A percentile compares a stretch with the other conserved stretches of the same genome.
phyloP scores from a whole-genome alignment of 148 eudicot genomes.

The Rheum nobile region DNA sequence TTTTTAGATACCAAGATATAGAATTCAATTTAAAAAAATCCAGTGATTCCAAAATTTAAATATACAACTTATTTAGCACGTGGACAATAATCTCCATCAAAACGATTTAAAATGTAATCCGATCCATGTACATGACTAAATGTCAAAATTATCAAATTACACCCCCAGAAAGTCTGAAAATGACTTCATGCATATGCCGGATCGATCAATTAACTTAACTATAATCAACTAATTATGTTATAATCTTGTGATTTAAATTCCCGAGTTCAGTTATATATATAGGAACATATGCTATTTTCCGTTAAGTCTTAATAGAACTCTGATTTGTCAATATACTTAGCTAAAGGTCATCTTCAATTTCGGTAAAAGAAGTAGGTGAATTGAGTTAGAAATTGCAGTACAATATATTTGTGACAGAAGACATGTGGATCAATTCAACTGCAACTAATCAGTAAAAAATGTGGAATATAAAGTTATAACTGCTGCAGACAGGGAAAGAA shows the following conservation, averaged over 20 bases:
- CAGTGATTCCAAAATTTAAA: background rate
- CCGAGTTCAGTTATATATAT: too few relatives aligned
- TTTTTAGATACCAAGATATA: background rate
- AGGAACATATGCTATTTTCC: too few relatives aligned
- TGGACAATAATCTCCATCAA: constrained; percentile 3
- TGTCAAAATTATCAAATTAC: background rate
- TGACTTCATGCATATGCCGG: background rate
- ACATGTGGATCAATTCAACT: background rate
- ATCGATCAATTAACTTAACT: background rate
- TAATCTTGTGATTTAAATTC: background rate
- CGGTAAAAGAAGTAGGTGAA: background rate
- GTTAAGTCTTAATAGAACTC: background rate
- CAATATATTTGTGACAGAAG: too few relatives aligned
- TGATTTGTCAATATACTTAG: background rate
- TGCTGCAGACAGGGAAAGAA: background rate
- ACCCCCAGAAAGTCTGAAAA: background rate
- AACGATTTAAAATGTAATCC: background rate
- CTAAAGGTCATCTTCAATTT: background rate
- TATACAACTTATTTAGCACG: background rate
- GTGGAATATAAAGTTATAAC: background rate
- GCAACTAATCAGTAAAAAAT: background rate
- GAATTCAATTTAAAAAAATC: background rate
- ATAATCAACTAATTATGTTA: background rate
- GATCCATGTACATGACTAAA: background rate
- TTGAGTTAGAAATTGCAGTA: too few relatives aligned